Base-by-base conservation (phyloP, 805 yeast species). In the Candida piceae region DNA sequence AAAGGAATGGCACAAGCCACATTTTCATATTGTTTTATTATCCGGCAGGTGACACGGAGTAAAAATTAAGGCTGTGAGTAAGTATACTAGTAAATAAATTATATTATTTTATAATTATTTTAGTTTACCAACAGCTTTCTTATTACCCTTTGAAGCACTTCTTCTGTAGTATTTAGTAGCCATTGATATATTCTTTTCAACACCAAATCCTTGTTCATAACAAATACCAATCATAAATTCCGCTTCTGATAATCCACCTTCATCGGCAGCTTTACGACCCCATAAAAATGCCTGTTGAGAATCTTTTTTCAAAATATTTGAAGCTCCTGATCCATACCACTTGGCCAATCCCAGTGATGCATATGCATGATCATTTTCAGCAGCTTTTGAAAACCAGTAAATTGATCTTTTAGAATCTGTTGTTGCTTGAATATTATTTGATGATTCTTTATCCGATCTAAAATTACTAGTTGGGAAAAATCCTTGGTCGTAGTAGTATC, bases 321-420 rank as follows among this genome's bases (percentile, higher is more conserved):
- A 66, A 0, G 76, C 77, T 2, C 94, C 94, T 0, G 87, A 78
- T 10, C 83, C 67, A 48, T 79, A 76, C 89, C 90, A 83, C 32
- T 88, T 88, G 41, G 83, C 74, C 24, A 84, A 60, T 0, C 85
- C 86, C 53, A 84, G 65, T 54, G 83, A 82, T 3, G 85, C 80
- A 50, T 79, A 74, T 0, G 80, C 69, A 48, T 81, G 80, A 12
- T 80, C 82, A 41, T 70, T 66, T 29, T 67, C 70, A 32, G 88
- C 86, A 4, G 85, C 80, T 36, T 75, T 67, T 8, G 80, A 66
- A 57, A 83, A 84, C 89, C 90, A 84, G 11, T 82, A 82, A 33
- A 84, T 69, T 7, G 84, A 74, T 43, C 74, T 70, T 36, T 68
- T 64, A 5, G 84, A 70, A 45, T 78, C 77, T 1, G 75, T 64